Evolutionary conservation across 2,329 filamentous ascomycete species (phyloP), one percentile per base, ranked within the genome.

Genomic region (Diaporthe vaccinii): DNA sequence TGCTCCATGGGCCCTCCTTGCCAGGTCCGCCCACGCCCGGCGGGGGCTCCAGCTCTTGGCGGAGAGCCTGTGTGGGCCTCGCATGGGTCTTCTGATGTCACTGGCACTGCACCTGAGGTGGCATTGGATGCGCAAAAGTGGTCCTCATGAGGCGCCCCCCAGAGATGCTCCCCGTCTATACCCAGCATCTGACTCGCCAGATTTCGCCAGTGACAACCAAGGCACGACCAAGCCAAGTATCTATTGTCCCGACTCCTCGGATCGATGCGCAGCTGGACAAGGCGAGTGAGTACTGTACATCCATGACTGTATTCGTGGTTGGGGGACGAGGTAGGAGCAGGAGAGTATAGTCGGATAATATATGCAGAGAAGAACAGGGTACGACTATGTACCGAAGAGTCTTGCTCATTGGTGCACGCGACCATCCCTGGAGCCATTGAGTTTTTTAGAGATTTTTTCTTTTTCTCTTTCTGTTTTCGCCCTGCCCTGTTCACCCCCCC

Each of bases 31-130:
- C 55, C 55, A 58, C 55, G 55, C 55, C 4, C 46, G 62, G 46
- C 59, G 65, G 65, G 65, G 46, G 65, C 65, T 69, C 65, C 49
- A 55, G 49, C 49, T 69, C 65, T 69, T 69, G 65, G 65, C 65
- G 41, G 15, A 41, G 28, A 55, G 49, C 65, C 49, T 28, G 51
- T 53, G 65, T 69, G 65, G 65, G 65, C 34, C 49, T 55, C 49
- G n/a, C 49, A 22, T 55, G 65, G 65, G 65, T 39, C 31, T 28
- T 20, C 46, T 69, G 65, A 69, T 69, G 65, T 69, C 65, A 69
- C 65, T 55, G 65, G n/a, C 15, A n/a, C 31, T 41, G 65, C 22
- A n/a, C 65, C 46, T 39, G 46, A 68, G 62, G 62, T 53, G 62
- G 62, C 62, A 68, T 68, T 69, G 65, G 65, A 69, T 5, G 49